These are phyloP conservation scores for Trichoderma parareesei DNA, from an alignment of 495 filamentous ascomycete species.

Conservation along the genomic window DNA sequence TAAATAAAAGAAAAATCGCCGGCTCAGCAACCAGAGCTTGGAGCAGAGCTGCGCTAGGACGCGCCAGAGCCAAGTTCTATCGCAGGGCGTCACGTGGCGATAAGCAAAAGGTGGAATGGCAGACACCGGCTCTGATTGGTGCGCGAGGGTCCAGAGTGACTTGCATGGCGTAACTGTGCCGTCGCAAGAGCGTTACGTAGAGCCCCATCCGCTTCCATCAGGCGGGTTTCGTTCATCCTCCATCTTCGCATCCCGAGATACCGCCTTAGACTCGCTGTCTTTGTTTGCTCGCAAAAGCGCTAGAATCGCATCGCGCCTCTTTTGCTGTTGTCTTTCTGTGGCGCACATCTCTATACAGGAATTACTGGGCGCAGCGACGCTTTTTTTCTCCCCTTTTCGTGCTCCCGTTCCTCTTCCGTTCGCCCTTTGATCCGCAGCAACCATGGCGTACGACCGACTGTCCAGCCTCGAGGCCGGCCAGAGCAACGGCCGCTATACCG, in stretches of 20 bases:
- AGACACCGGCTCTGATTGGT: neutral
- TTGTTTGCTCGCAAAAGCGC: neutral
- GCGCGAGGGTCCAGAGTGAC: neutral
- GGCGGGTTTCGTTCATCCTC: neutral
- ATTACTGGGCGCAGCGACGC: neutral
- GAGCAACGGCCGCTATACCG: conserved; percentile 58
- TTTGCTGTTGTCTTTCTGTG: neutral
- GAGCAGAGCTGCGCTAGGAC: conserved; percentile 11
- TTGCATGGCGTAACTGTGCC: conserved; percentile 7
- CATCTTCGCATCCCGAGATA: neutral
- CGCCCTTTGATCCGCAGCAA: neutral
- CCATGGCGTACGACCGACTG: conserved; percentile 88
- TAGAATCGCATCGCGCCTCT: neutral
- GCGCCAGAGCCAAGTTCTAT: conserved; percentile 1
- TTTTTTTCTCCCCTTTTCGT: neutral
- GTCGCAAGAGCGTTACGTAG: conserved; percentile 12
- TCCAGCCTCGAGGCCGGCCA: conserved; percentile 66
- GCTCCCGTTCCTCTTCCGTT: neutral
- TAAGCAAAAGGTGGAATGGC: conserved; percentile 7
- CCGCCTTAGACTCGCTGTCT: neutral
- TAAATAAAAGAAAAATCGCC: conserved; percentile 13
- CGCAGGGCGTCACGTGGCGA: conserved; percentile 3
- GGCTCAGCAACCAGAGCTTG: conserved; percentile 6
- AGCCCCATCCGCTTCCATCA: neutral
- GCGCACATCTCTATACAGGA: neutral